Conservation (phyloP, 305 asterid species). For the Ajuga reptans region DNA sequence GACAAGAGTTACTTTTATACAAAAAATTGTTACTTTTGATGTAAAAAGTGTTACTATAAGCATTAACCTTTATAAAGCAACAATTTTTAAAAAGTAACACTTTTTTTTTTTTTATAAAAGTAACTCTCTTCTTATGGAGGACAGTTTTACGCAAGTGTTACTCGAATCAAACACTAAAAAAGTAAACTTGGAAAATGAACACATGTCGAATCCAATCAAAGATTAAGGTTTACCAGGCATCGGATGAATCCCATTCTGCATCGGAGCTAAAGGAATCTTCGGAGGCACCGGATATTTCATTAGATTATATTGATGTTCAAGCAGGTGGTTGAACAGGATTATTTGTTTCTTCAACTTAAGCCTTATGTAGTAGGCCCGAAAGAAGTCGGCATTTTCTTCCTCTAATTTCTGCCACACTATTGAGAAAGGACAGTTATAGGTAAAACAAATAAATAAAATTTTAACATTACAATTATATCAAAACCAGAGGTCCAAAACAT, state of each 20-base stretch:
- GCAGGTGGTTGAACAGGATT: conserved; percentile 77
- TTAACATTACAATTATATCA: conserved; percentile 8
- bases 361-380: conserved; percentile 58
- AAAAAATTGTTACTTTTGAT: too few species aligned
- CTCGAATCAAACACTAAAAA: too few species aligned
- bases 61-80: too few species aligned
- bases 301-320: conserved; percentile 73
- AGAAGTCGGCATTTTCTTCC: conserved; percentile 58
- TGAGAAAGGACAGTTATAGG: conserved; percentile 21
- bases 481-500: too few species aligned
- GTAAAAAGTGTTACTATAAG: too few species aligned
- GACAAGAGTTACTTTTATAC: too few species aligned
- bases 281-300: conserved; percentile 76
- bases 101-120: too few species aligned
- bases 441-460: conserved; percentile 18
- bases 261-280: conserved; percentile 51
- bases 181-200: too few species aligned
- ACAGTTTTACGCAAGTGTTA: too few species aligned
- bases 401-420: conserved; percentile 85
- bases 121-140: too few species aligned
- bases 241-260: conserved; percentile 74
- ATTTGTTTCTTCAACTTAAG: conserved; percentile 85
- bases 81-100: too few species aligned
- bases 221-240: conserved; percentile 60
- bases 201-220: conserved; percentile 1